Conservation (phyloP, 768 basidiomycete species). For the Trametopsis cervina region DNA sequence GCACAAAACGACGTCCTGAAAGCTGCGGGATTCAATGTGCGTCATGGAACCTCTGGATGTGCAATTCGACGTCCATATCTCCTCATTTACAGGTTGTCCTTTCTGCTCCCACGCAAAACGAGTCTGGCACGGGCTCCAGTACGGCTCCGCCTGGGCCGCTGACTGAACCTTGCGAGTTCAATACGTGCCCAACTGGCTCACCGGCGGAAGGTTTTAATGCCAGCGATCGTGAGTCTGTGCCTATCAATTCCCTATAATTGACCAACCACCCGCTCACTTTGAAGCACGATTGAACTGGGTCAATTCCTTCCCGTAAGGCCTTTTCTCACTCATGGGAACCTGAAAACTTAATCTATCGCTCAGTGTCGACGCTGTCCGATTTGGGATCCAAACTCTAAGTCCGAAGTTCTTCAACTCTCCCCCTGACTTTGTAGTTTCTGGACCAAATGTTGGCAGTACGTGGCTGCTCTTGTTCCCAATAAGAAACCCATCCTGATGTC, state of each 20-base stretch:
- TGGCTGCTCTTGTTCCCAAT: not conserved
- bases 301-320: slow-evolving; percentile 27
- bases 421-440: slow-evolving; percentile 40
- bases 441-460: slow-evolving; percentile 31
- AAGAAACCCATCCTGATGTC: not conserved
- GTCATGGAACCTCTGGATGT: not conserved
- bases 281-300: slow-evolving; percentile 29
- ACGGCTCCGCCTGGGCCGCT: slow-evolving; percentile 21
- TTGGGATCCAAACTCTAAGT: slow-evolving; percentile 40
- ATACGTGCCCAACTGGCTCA: slow-evolving; percentile 26
- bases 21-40: slow-evolving; percentile 21
- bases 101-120: slow-evolving; percentile 26
- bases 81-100: slow-evolving; percentile 21
- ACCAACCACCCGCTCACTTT: not conserved
- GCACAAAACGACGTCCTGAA: slow-evolving; percentile 22
- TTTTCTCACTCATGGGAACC: not conserved
- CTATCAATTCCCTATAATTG: not conserved
- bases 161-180: slow-evolving; percentile 25
- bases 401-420: slow-evolving; percentile 31
- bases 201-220: slow-evolving; percentile 25
- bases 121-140: slow-evolving; percentile 27
- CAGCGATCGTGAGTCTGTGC: slow-evolving; percentile 18
- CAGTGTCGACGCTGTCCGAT: slow-evolving; percentile 24
- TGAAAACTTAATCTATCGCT: not conserved
- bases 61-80: not conserved